Percentiles rank a stretch among this genome's conserved stretches.
Conservation (phyloP, 2,329 filamentous ascomycete species). For the Penicillium sp. region DNA sequence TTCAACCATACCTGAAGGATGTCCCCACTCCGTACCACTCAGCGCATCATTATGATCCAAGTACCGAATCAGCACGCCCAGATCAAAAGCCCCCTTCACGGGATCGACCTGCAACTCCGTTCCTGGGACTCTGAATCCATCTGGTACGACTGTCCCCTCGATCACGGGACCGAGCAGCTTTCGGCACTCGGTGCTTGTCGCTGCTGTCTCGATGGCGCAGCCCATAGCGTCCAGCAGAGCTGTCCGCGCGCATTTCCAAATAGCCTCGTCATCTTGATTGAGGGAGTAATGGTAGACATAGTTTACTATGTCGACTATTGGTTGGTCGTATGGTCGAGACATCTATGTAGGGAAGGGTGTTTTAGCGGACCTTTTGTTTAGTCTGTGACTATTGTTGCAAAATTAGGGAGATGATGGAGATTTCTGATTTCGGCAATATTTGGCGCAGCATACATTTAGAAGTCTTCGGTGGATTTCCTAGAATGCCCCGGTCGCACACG, state of each 20-base stretch:
- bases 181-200: constrained; percentile 19
- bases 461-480: neutral
- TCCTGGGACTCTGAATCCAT: constrained; percentile 41
- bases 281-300: constrained; percentile 25
- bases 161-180: constrained; percentile 18
- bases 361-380: neutral
- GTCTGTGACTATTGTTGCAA: neutral
- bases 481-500: neutral
- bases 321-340: constrained; percentile 41
- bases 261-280: constrained; percentile 11
- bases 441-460: neutral
- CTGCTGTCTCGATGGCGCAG: constrained; percentile 26
- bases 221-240: constrained; percentile 28
- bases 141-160: constrained; percentile 19
- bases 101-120: constrained; percentile 38
- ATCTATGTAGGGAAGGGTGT: neutral
- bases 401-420: neutral
- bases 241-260: constrained; percentile 20
- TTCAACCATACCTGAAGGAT: constrained; percentile 37
- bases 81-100: constrained; percentile 40
- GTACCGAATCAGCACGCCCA: constrained; percentile 41
- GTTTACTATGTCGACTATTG: constrained; percentile 21
- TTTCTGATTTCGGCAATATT: neutral
- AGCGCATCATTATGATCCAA: constrained; percentile 46
- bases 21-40: constrained; percentile 44